Evolutionary conservation across 164 flowering plant genomes (phyloP).

Genomic region (Hamamelis virginiana): DNA sequence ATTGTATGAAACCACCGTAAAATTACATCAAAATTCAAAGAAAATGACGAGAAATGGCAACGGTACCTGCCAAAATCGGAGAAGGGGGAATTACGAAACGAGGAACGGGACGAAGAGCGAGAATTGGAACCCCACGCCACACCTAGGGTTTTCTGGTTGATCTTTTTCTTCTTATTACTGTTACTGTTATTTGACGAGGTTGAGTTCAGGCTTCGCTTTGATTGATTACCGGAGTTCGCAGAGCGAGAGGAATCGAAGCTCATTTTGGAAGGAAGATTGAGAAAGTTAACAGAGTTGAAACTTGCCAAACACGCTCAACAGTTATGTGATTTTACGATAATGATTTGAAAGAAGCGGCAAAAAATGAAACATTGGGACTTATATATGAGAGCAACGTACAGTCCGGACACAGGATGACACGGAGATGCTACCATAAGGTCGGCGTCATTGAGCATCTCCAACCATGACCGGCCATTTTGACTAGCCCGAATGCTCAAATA

Average conservation of each 20-base stretch:
- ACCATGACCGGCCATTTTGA: no score
- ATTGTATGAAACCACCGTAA: background rate
- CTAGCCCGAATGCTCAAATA: no score
- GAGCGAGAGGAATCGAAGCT: slow-evolving; percentile 53
- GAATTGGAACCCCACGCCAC: slow-evolving; percentile 90
- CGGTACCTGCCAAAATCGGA: slow-evolving; percentile 73
- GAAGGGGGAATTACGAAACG: slow-evolving; percentile 61
- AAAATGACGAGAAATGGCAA: background rate
- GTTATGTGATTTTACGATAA: background rate
- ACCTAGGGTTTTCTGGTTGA: slow-evolving; percentile 85
- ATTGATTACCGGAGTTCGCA: slow-evolving; percentile 33
- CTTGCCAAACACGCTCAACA: background rate
- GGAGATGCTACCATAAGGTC: no score
- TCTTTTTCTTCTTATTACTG: slow-evolving; percentile 39
- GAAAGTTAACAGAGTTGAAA: background rate
- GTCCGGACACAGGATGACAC: no score
- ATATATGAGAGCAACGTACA: background rate
- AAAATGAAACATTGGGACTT: background rate
- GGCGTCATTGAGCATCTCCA: no score
- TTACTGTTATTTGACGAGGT: slow-evolving; percentile 21
- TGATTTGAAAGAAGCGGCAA: slow-evolving; percentile 18
- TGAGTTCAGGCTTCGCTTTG: slow-evolving; percentile 46
- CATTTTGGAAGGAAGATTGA: slow-evolving; percentile 26
- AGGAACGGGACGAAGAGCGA: slow-evolving; percentile 60
- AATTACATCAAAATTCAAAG: background rate